Evolutionary conservation across 2,329 filamentous ascomycete genomes (phyloP).

Genomic region (Fusarium siculi): DNA sequence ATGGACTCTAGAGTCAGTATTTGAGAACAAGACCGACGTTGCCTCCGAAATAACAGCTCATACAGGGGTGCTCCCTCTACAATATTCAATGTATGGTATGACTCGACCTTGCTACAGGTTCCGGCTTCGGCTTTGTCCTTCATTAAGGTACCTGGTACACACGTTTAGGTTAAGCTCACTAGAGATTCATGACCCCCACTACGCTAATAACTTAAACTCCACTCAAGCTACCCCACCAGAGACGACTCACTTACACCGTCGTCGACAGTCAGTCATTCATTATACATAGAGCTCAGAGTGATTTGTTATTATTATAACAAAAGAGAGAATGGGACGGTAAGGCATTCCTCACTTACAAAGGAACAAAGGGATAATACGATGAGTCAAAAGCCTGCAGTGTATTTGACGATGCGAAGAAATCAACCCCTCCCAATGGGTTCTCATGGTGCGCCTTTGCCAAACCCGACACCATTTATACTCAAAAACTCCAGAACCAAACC

Average conservation of each 20-base stretch:
- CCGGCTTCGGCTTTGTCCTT: constrained; percentile 40
- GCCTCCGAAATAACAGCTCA: constrained; percentile 32
- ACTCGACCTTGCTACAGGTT: constrained; percentile 34
- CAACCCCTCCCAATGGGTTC: not conserved
- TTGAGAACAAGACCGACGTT: constrained; percentile 17
- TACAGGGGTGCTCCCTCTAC: not conserved
- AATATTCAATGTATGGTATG: constrained; percentile 22
- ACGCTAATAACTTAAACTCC: not conserved
- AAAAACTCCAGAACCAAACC: constrained; percentile 12
- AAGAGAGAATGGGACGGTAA: not conserved
- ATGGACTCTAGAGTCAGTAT: not conserved
- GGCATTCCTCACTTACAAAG: not conserved
- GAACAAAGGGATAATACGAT: not conserved
- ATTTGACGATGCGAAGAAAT: not conserved
- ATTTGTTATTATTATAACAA: not conserved
- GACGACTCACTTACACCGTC: constrained; percentile 16
- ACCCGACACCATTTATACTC: not conserved
- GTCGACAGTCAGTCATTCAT: not conserved
- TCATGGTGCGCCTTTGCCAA: not conserved
- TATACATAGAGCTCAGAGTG: not conserved
- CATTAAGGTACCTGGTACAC: not conserved
- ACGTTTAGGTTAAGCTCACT: not conserved
- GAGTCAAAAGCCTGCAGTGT: not conserved
- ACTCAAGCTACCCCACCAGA: constrained; percentile 1
- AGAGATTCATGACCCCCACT: constrained; percentile 6